A percentile compares a stretch with the other conserved stretches of the same genome.
Conservation (phyloP, 78 protist genomes). For the Guillardia theta region DNA sequence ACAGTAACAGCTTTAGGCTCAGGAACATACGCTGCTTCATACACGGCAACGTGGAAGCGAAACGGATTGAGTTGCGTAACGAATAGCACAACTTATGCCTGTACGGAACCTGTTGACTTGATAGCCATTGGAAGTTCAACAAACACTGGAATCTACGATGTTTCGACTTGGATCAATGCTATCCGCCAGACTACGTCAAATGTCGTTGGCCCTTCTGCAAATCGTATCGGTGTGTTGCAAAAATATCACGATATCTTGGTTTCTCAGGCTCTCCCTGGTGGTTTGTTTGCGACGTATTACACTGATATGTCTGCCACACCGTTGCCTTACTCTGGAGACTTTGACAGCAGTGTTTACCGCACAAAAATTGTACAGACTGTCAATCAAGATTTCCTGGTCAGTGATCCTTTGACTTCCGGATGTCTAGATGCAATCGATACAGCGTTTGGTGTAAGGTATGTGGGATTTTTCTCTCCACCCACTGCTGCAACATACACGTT, state of each 20-base stretch:
- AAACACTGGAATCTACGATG: too few relatives aligned
- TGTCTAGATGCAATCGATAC: neutral
- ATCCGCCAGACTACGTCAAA: too few relatives aligned
- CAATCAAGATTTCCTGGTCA: neutral
- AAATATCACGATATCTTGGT: slow-evolving; percentile 33
- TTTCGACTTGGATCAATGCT: too few relatives aligned
- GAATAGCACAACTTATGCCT: neutral
- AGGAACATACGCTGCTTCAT: neutral
- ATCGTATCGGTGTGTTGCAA: neutral
- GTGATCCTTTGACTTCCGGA: too few relatives aligned
- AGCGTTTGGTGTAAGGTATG: neutral
- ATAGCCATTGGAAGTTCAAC: neutral
- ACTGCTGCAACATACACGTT: neutral
- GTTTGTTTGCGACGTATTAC: slow-evolving; percentile 15
- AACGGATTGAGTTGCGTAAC: neutral
- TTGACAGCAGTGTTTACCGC: neutral
- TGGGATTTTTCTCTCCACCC: slow-evolving; percentile 8
- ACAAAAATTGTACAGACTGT: neutral
- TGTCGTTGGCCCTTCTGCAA: neutral
- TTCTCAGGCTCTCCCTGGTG: slow-evolving; percentile 12
- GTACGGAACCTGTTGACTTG: neutral
- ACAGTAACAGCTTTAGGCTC: neutral
- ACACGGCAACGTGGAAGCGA: slow-evolving; percentile 21
- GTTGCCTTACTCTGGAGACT: too few relatives aligned
- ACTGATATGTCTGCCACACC: neutral